Evolutionary conservation across 73 alveolate species (phyloP).

Genomic region (Strombidium stylifer): DNA sequence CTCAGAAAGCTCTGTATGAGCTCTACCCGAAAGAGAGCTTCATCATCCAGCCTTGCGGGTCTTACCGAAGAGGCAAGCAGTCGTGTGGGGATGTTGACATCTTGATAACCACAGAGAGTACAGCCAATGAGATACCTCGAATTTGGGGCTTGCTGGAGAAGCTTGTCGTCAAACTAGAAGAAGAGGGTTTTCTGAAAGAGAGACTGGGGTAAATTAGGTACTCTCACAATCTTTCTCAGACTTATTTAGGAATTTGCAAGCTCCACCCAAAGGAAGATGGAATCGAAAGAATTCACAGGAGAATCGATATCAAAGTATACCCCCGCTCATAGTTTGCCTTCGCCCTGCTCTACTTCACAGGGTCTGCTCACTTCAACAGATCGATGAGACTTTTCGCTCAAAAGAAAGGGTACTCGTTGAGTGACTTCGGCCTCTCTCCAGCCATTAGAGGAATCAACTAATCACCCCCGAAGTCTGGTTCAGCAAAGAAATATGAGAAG

Average conservation of each 20-base stretch:
- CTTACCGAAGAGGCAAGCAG: constrained; percentile 93
- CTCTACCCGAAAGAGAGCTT: constrained; percentile 36
- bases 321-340: constrained; percentile 80
- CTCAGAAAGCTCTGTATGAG: constrained; percentile 62
- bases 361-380: constrained; percentile 93
- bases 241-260: constrained; percentile 91
- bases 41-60: constrained; percentile 86
- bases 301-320: constrained; percentile 92
- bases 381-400: constrained; percentile 89
- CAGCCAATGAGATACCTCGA: too few species aligned
- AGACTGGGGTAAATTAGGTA: constrained; percentile 68
- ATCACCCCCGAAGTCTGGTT: constrained; percentile 24
- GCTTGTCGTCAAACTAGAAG: constrained; percentile 67
- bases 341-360: constrained; percentile 94
- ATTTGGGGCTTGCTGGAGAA: constrained; percentile 72
- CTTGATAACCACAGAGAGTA: constrained; percentile 84
- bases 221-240: constrained; percentile 64
- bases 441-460: constrained; percentile 64
- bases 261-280: too few species aligned
- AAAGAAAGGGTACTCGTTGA: constrained; percentile 81
- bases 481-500: too few species aligned
- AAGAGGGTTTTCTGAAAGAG: constrained; percentile 75
- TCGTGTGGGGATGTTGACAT: constrained; percentile 97
- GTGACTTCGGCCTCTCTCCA: constrained; percentile 91
- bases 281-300: constrained; percentile 66